Evolutionary conservation across 495 filamentous ascomycete species (phyloP).

Genomic region (Trichodelitschia bisporula): DNA sequence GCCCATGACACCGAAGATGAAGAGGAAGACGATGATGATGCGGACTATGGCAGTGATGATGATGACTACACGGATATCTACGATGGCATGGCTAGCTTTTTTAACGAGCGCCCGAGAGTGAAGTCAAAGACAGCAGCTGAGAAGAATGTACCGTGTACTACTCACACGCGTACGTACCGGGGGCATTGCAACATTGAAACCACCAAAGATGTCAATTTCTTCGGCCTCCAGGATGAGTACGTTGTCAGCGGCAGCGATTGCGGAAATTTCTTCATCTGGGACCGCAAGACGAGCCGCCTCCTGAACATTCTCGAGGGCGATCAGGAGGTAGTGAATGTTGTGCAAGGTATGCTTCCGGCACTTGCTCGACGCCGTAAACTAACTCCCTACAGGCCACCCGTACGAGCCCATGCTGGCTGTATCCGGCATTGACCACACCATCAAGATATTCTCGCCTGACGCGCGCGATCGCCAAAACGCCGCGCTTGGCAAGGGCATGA

Average conservation of each 20-base stretch:
- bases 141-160: slow-evolving; percentile 25
- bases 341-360: slow-evolving; percentile 27
- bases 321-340: slow-evolving; percentile 49
- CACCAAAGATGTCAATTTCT: slow-evolving; percentile 55
- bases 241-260: slow-evolving; percentile 47
- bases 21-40: slow-evolving; percentile 14
- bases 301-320: slow-evolving; percentile 49
- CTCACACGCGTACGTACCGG: slow-evolving; percentile 31
- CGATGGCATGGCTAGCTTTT: background rate
- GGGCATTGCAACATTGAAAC: slow-evolving; percentile 55
- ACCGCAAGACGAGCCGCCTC: slow-evolving; percentile 34
- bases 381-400: slow-evolving; percentile 42
- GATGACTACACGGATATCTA: slow-evolving; percentile 9
- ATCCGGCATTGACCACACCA: slow-evolving; percentile 48
- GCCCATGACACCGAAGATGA: slow-evolving; percentile 16
- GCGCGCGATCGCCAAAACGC: slow-evolving; percentile 30
- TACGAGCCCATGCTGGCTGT: slow-evolving; percentile 47
- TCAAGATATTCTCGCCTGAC: slow-evolving; percentile 54
- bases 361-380: too few relatives aligned
- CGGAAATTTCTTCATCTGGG: slow-evolving; percentile 49
- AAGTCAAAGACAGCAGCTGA: slow-evolving; percentile 18
- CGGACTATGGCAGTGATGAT: slow-evolving; percentile 11
- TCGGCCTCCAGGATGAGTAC: slow-evolving; percentile 47
- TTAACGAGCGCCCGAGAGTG: background rate
- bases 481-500: slow-evolving; percentile 27